These are phyloP conservation scores for Eurotiales sp. DNA, from an alignment of 2,329 filamentous ascomycete species.

Conservation along the genomic window DNA sequence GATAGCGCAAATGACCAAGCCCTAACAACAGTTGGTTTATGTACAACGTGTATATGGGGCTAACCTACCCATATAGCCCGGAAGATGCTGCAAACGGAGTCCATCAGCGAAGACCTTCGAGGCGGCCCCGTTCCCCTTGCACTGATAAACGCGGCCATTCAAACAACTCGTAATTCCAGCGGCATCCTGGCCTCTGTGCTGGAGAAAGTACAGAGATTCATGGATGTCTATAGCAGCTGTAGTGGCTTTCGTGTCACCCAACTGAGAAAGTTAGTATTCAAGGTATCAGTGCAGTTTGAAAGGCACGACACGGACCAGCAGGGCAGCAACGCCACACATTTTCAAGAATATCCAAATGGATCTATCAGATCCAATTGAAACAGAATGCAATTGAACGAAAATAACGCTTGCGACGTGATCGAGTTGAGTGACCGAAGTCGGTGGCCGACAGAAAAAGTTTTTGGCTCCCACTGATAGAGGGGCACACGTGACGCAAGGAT, in stretches of 20 bases:
- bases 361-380: too few species aligned
- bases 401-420: background rate
- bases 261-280: too few species aligned
- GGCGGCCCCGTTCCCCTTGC: constrained; percentile 87
- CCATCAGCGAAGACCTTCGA: constrained; percentile 66
- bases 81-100: constrained; percentile 66
- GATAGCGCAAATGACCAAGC: constrained; percentile 72
- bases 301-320: too few species aligned
- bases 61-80: constrained; percentile 83
- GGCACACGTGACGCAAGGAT: too few species aligned
- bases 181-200: constrained; percentile 81
- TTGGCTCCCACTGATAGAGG: too few species aligned
- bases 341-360: too few species aligned
- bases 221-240: constrained; percentile 35
- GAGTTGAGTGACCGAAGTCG: too few species aligned
- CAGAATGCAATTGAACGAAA: background rate
- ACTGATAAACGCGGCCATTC: constrained; percentile 79
- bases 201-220: constrained; percentile 68
- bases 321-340: too few species aligned
- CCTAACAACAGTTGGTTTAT: too few species aligned
- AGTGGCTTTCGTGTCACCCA: too few species aligned
- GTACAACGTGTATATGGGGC: constrained; percentile 25
- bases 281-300: too few species aligned
- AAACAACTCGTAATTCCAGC: constrained; percentile 76
- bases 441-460: too few species aligned